These are phyloP conservation scores for Penicillium goetzii DNA, from an alignment of 495 filamentous ascomycete genomes.

Conservation along the genomic window DNA sequence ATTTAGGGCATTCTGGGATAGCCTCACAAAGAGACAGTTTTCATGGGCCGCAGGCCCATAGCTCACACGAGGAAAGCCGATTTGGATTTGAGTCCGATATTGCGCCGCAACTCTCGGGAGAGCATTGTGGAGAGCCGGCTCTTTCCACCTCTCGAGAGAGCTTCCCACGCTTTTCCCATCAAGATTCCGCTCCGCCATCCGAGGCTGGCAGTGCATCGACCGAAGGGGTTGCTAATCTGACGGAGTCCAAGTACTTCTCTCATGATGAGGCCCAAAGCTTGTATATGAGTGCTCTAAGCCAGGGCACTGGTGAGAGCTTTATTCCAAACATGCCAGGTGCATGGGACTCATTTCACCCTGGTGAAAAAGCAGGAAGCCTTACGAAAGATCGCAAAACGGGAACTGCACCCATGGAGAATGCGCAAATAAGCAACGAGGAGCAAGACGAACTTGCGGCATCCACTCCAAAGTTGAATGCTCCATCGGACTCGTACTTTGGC, in stretches of 20 bases:
- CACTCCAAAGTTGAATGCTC: constrained; percentile 37
- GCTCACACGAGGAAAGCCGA: constrained; percentile 14
- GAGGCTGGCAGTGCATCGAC: constrained; percentile 32
- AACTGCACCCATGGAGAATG: background rate
- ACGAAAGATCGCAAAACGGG: constrained; percentile 1
- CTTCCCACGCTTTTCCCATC: constrained; percentile 15
- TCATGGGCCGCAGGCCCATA: background rate
- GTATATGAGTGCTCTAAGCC: constrained; percentile 82
- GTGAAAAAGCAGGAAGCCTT: background rate
- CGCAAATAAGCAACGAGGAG: background rate
- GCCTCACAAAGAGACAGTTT: background rate
- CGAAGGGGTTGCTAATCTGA: constrained; percentile 53
- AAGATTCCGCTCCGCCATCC: constrained; percentile 26
- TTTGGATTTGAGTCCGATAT: constrained; percentile 8
- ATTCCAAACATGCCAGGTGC: constrained; percentile 61
- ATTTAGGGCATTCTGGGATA: constrained; percentile 4
- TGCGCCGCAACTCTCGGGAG: background rate
- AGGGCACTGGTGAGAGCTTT: constrained; percentile 39
- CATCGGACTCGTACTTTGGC: constrained; percentile 21
- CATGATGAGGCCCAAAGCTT: constrained; percentile 94
- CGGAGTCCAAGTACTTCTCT: constrained; percentile 79
- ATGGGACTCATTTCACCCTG: constrained; percentile 54
- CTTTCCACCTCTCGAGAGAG: constrained; percentile 8
- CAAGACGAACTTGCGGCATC: constrained; percentile 28
- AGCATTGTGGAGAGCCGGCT: constrained; percentile 6